Conservation (phyloP, 1,139 yeast species). For the Spathaspora sp. region DNA sequence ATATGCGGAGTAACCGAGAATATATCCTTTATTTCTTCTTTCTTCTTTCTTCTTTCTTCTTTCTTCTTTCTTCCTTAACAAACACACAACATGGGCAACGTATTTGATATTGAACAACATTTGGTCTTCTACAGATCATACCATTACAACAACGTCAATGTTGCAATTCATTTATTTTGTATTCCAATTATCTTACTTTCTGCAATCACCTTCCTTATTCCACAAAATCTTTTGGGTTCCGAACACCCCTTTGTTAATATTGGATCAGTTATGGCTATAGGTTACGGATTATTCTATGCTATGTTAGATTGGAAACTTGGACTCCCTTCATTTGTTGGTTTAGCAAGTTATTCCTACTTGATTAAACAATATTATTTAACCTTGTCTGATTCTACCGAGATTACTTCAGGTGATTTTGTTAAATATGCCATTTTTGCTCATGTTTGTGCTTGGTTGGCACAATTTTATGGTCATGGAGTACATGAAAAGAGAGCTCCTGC, state of each 20-base stretch:
- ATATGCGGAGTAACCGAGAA: neutral
- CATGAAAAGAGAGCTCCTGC: constrained; percentile 89
- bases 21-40: neutral
- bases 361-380: constrained; percentile 22
- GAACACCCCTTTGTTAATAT: constrained; percentile 38
- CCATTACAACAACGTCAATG: constrained; percentile 70
- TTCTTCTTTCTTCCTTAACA: neutral
- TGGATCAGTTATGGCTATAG: constrained; percentile 32
- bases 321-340: constrained; percentile 32
- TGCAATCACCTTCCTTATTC: constrained; percentile 42
- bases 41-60: neutral
- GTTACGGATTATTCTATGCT: constrained; percentile 43
- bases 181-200: constrained; percentile 76
- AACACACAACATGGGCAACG: constrained; percentile 20
- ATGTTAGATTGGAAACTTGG: constrained; percentile 46
- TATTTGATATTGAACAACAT: constrained; percentile 61
- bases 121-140: constrained; percentile 81
- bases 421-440: constrained; percentile 41
- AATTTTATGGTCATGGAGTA: constrained; percentile 84
- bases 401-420: constrained; percentile 23
- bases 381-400: constrained; percentile 20
- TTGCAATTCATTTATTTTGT: constrained; percentile 71
- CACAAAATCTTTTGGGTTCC: constrained; percentile 16
- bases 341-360: constrained; percentile 45
- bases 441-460: constrained; percentile 71